phyloP scores from a whole-genome alignment of 1,284 basidiomycete genomes.

The Apiotrichum sp. region DNA sequence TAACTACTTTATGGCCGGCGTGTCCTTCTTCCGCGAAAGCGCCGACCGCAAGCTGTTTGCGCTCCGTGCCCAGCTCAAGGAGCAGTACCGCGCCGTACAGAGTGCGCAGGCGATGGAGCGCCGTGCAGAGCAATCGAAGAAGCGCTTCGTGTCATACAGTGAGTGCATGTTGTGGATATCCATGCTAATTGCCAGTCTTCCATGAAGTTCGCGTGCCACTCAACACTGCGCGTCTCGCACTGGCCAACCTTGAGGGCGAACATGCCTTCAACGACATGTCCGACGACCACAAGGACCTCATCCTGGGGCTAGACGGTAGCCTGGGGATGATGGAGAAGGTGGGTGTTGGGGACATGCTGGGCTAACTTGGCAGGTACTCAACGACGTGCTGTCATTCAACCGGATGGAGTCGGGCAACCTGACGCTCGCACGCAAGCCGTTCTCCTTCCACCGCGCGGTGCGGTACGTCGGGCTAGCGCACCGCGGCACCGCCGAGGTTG shows the following conservation, averaged over 20 bases:
- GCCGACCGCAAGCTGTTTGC: constrained; percentile 58
- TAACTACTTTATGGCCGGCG: constrained; percentile 40
- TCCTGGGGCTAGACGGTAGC: constrained; percentile 60
- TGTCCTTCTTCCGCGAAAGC: constrained; percentile 47
- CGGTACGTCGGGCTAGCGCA: constrained; percentile 71
- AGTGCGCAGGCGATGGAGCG: constrained; percentile 78
- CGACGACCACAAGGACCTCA: constrained; percentile 41
- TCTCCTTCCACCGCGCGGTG: constrained; percentile 76
- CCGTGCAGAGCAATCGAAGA: constrained; percentile 66
- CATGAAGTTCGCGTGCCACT: constrained; percentile 78
- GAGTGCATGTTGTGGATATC: constrained; percentile 21
- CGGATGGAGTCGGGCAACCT: constrained; percentile 48
- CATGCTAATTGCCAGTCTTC: constrained; percentile 23
- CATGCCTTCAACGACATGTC: constrained; percentile 34
- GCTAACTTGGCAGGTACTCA: constrained; percentile 48
- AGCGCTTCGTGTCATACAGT: constrained; percentile 73
- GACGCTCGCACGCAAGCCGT: constrained; percentile 54
- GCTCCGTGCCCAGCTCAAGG: constrained; percentile 65
- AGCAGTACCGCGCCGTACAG: constrained; percentile 65
- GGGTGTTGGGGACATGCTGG: not conserved
- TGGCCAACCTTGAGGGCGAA: constrained; percentile 79
- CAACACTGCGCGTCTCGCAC: constrained; percentile 78
- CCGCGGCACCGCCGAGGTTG: constrained; percentile 63
- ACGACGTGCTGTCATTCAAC: constrained; percentile 63
- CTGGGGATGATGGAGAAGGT: constrained; percentile 63